Evolutionary conservation across 345 rosid species (phyloP), one percentile per base, ranked within the genome.

Genomic region (Alliaria petiolata): DNA sequence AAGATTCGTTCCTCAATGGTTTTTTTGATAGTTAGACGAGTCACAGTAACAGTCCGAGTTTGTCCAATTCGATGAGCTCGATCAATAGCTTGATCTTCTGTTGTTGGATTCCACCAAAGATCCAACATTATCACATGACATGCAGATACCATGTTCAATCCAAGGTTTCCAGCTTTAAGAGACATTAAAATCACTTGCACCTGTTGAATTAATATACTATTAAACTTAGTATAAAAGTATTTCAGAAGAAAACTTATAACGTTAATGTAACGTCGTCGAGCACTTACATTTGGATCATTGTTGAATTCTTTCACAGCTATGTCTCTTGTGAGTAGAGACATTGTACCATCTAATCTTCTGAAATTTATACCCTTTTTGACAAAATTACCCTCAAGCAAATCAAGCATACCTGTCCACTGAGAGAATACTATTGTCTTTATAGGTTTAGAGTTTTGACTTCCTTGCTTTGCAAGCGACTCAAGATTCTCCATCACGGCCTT

Each of bases 41-140:
- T 83, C 26, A 92, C 95, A 33, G 85, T 92, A 52, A 92, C 92
- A 8, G 95, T 80, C 59, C 88, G 92, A 51, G 98, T 92, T 81
- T 92, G 98, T 69, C 98, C 96, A 63, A 92, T 92, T 74, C 96
- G 85, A 82, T 89, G 98, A 51, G 98, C 95, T 75, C 95, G 80
- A 75, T 92, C 96, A 10, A 70, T 70, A 36, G 67, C 74, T 46
- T 70, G 74, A 20, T 70, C 73, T 22, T 69, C 73, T 1, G 96
- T 91, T 38, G 92, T 85, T 51, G 97, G 96, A 79, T 91, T 87
- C 97, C 96, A 91, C 97, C 97, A 91, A 38, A 87, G 93, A 71
- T 92, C 98, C 77, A 92, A 69, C 65, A 89, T 85, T 69, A 92
- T 85, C 64, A 92, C 98, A 76, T 89, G 96, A 59, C 85, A 84